Conservation (phyloP, 2,329 filamentous ascomycete species). For the Chaetomium sp. region DNA sequence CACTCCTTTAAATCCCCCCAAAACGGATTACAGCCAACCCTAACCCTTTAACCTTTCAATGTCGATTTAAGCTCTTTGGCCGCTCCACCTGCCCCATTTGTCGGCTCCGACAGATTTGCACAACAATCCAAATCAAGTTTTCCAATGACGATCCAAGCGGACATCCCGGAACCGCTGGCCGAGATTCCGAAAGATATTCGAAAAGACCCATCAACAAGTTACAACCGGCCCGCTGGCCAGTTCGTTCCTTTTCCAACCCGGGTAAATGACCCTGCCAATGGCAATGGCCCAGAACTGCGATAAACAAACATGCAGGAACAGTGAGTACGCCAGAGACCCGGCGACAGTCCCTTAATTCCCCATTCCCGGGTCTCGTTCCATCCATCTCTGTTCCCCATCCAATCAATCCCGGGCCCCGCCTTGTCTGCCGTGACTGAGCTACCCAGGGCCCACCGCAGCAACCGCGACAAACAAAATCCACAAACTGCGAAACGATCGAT, state of each 20-base stretch:
- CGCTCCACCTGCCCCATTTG: neutral
- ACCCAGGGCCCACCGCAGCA: neutral
- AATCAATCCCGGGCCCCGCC: conserved; percentile 11
- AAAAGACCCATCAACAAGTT: neutral
- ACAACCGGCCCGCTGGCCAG: neutral
- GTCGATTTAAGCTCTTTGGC: no score
- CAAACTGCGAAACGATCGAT: conserved; percentile 1
- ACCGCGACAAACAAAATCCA: neutral
- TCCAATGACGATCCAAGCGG: neutral
- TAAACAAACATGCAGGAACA: neutral
- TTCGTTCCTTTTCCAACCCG: neutral
- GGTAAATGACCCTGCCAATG: conserved; percentile 13
- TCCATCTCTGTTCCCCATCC: neutral
- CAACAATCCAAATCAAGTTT: neutral
- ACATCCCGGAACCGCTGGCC: neutral
- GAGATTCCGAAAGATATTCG: neutral
- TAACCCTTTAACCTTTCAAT: no score
- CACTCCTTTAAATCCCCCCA: no score
- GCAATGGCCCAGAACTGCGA: neutral
- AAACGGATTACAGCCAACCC: no score
- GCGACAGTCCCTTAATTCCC: conserved; percentile 15
- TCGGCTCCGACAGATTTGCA: neutral
- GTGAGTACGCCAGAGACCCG: neutral
- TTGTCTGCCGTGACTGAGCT: neutral
- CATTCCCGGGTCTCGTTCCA: conserved; percentile 15